Percentiles rank a stretch among this genome's conserved stretches.
Conservation (phyloP, 805 yeast species). For the Suhomyces emberorum region DNA sequence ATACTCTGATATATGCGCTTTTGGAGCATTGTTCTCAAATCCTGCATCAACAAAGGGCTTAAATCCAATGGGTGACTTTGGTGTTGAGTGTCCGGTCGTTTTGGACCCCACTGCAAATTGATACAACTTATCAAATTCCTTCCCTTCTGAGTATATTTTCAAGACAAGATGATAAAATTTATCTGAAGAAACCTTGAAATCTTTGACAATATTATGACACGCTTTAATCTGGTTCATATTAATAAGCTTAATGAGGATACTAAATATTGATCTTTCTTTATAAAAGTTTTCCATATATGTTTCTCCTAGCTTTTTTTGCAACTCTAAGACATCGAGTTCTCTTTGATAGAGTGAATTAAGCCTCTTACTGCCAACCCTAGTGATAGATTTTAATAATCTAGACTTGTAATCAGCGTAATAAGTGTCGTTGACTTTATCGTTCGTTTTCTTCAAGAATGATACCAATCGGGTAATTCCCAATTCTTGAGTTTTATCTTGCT, state of each 20-base stretch:
- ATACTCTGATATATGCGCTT: slow-evolving; percentile 57
- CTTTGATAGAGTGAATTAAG: slow-evolving; percentile 19
- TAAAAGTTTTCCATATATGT: slow-evolving; percentile 32
- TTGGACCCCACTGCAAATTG: slow-evolving; percentile 24
- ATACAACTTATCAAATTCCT: slow-evolving; percentile 54
- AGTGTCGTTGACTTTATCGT: slow-evolving; percentile 9
- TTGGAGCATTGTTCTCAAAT: slow-evolving; percentile 47
- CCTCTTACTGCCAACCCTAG: slow-evolving; percentile 19
- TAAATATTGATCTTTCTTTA: slow-evolving; percentile 22
- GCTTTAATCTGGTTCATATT: slow-evolving; percentile 46
- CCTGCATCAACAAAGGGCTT: slow-evolving; percentile 59
- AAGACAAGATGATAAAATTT: slow-evolving; percentile 55
- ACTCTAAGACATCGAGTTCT: slow-evolving; percentile 31
- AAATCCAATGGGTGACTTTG: slow-evolving; percentile 70
- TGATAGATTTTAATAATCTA: slow-evolving; percentile 19
- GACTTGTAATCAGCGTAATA: slow-evolving; percentile 23
- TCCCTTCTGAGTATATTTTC: slow-evolving; percentile 42
- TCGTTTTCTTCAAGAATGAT: slow-evolving; percentile 14
- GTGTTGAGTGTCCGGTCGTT: slow-evolving; percentile 44
- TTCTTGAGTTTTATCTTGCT: slow-evolving; percentile 27
- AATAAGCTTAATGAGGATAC: slow-evolving; percentile 26
- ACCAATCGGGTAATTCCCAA: slow-evolving; percentile 17
- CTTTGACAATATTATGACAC: slow-evolving; percentile 48
- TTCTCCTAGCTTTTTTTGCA: slow-evolving; percentile 30
- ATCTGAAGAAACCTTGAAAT: slow-evolving; percentile 54